Base-by-base conservation (phyloP, 495 filamentous ascomycete species). In the Aspergillus homomorphus region DNA sequence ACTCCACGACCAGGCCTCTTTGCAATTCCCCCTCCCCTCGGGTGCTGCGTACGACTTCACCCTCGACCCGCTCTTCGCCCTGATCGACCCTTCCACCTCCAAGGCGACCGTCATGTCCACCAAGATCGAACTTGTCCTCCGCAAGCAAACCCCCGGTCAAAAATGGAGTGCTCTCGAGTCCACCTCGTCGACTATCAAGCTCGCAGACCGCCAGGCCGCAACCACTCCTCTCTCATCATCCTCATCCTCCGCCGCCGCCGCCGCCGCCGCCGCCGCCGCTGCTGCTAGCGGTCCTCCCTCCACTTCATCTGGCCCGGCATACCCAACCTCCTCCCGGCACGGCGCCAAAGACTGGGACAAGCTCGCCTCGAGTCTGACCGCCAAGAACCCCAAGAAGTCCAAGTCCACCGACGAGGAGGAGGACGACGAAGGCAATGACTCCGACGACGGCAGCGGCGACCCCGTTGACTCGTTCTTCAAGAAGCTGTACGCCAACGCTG, bases 331-430 rank as follows among this genome's bases (percentile, higher is more conserved):
- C 26, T 95, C 92, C 16, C 86, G 85, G 51, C 77, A 75, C 1
- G 94, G 93, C 5, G 82, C 88, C 2, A 96, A 96, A 77, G 80
- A 98, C 69, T 98, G 94, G 94, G 95, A 98, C 64, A 89, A 90
- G 60, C 48, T 96, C 4, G 86, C 80, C 2, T 70, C 76, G 6
- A 78, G 83, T 0, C 73, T 88, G 12, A 80, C 80, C 1, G 73
- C 71, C 28, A 82, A 80, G 65, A 73, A 74, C 9, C 63, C 68
- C 55, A 61, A 65, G 23, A 61, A 69, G 7, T 54, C 61, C 28
- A 57, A 60, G 19, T 15, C 44, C 16, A 51, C 59, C 30, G 33
- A 45, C 12, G 57, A 58, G 15, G 64, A 64, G 2, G 61, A 64
- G 19, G 65, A 66, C 18, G 54, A 18, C 3, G 65, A 72, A 0